phyloP scores from a whole-genome alignment of 2,329 filamentous ascomycete species.

The Xylariaceae sp. region DNA sequence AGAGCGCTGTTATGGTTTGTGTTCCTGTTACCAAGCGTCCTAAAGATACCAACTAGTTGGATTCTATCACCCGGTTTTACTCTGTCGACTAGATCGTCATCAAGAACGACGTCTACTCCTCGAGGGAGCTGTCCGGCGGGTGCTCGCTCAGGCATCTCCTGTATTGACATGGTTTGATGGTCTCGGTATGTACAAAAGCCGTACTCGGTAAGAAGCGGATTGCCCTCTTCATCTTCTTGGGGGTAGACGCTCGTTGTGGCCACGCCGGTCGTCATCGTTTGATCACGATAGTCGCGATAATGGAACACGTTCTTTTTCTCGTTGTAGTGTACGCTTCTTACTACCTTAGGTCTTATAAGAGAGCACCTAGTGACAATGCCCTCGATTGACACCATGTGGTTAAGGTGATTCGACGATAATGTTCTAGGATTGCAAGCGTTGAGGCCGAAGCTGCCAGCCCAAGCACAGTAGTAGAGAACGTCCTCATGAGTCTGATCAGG shows the following conservation, averaged over 20 bases:
- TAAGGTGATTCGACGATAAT: slow-evolving; percentile 81
- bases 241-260: slow-evolving; percentile 91
- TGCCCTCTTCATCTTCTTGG: slow-evolving; percentile 87
- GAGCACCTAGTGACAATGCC: slow-evolving; percentile 97
- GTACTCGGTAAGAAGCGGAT: slow-evolving; percentile 90
- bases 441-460: slow-evolving; percentile 90
- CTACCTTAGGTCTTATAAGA: slow-evolving; percentile 91
- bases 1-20: slow-evolving; percentile 84
- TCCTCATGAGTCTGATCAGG: slow-evolving; percentile 74
- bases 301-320: slow-evolving; percentile 83
- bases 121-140: slow-evolving; percentile 92
- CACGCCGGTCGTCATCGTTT: slow-evolving; percentile 92
- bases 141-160: slow-evolving; percentile 97
- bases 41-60: slow-evolving; percentile 93
- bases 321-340: slow-evolving; percentile 96
- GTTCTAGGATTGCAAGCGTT: slow-evolving; percentile 93
- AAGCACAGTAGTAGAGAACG: slow-evolving; percentile 92
- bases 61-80: slow-evolving; percentile 95
- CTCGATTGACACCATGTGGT: slow-evolving; percentile 95
- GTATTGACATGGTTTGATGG: slow-evolving; percentile 95
- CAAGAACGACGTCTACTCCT: slow-evolving; percentile 92
- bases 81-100: slow-evolving; percentile 91
- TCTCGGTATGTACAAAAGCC: slow-evolving; percentile 94
- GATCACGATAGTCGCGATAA: slow-evolving; percentile 86
- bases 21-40: slow-evolving; percentile 91